A percentile compares a stretch with the other conserved stretches of the same genome.
phyloP scores from a whole-genome alignment of 306 rosid species.

The Oxytropis ochrocephala region DNA sequence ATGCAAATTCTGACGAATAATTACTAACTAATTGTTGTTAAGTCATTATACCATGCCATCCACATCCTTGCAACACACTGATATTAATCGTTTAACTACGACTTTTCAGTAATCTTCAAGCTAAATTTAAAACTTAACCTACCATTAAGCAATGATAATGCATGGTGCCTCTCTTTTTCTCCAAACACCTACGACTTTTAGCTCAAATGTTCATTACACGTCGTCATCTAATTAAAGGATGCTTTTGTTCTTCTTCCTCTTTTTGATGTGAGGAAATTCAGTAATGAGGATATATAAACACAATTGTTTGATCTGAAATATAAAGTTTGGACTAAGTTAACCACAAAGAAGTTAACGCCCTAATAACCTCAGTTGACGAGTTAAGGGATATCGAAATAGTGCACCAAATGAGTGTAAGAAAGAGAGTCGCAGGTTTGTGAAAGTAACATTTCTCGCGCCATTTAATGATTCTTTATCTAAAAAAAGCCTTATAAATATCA shows the following conservation, averaged over 20 bases:
- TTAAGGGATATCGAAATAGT: no score
- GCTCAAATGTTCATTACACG: slow-evolving; percentile 5
- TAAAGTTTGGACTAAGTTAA: background rate
- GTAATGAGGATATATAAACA: background rate
- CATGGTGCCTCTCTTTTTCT: background rate
- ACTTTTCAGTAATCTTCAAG: slow-evolving; percentile 33
- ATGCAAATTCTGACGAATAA: background rate
- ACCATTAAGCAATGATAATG: slow-evolving; percentile 13
- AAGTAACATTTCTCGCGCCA: no score
- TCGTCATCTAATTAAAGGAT: background rate
- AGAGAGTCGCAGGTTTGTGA: no score
- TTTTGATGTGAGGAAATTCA: background rate
- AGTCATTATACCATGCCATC: slow-evolving; percentile 4
- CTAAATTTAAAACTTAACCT: slow-evolving; percentile 30
- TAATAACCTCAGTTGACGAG: no score
- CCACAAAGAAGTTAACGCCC: background rate
- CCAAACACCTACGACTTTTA: slow-evolving; percentile 5
- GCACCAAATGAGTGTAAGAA: no score
- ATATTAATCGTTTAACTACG: slow-evolving; percentile 23
- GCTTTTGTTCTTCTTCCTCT: no score
- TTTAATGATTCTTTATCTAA: no score
- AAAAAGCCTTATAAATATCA: no score
- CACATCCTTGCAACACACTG: background rate
- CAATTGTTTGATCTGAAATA: background rate
- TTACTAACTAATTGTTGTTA: no score